These are phyloP conservation scores for Solanum appendiculatum DNA, from an alignment of 257 asterid species.

Conservation along the genomic window DNA sequence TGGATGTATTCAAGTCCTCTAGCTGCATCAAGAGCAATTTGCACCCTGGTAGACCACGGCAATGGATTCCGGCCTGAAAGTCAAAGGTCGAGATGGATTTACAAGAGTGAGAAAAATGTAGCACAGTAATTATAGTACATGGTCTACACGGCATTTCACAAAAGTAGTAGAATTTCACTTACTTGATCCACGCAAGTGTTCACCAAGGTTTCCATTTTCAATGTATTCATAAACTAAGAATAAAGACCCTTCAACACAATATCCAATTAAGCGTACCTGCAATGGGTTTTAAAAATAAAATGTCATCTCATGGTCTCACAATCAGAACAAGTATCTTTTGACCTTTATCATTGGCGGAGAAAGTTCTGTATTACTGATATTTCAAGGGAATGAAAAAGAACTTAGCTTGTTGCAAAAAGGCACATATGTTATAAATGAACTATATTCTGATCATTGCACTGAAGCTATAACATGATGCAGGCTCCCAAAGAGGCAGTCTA, in stretches of 20 bases:
- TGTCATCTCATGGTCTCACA: not conserved
- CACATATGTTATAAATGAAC: not conserved
- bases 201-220: conserved; percentile 79
- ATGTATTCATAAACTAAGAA: conserved; percentile 80
- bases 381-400: not conserved
- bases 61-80: conserved; percentile 37
- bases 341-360: not conserved
- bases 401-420: not conserved
- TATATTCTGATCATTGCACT: too few relatives aligned
- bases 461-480: too few relatives aligned
- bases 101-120: not conserved
- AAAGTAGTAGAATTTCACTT: not conserved
- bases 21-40: conserved; percentile 89
- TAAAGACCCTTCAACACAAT: conserved; percentile 69
- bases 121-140: not conserved
- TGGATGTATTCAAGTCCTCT: conserved; percentile 95
- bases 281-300: not conserved
- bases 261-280: conserved; percentile 84
- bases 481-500: too few relatives aligned
- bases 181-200: conserved; percentile 75
- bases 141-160: not conserved
- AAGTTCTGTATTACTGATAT: not conserved
- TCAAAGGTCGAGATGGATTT: not conserved
- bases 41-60: conserved; percentile 67
- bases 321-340: not conserved